phyloP scores from a whole-genome alignment of 139 green algal genomes.

The Chlorella ohadii region DNA sequence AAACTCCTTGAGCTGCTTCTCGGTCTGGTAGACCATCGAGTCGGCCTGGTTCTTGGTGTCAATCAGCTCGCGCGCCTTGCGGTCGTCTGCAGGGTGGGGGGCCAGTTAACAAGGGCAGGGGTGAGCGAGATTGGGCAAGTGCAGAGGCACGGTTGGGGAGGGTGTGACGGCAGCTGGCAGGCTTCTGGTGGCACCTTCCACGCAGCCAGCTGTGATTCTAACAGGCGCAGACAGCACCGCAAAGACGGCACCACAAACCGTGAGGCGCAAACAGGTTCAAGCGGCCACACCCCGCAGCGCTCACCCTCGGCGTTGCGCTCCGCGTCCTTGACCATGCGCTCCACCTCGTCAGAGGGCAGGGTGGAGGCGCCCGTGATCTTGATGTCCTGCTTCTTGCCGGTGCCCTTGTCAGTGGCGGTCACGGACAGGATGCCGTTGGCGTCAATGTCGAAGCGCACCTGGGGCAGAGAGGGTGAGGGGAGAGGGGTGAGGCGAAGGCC shows the following conservation, averaged over 20 bases:
- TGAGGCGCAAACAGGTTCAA: not conserved
- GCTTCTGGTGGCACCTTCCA: no score
- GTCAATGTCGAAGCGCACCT: constrained; percentile 95
- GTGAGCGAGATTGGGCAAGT: not conserved
- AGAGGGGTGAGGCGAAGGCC: not conserved
- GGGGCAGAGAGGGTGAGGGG: not conserved
- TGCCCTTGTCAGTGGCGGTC: constrained; percentile 97
- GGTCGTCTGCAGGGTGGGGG: constrained; percentile 78
- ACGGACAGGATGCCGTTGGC: constrained; percentile 99
- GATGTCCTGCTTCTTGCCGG: constrained; percentile 97
- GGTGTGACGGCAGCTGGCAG: not conserved
- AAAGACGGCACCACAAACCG: no score
- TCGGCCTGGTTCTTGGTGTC: constrained; percentile 97
- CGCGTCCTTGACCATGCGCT: constrained; percentile 96
- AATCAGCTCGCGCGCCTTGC: constrained; percentile 91
- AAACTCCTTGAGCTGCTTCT: constrained; percentile 99
- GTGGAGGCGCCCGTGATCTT: constrained; percentile 96
- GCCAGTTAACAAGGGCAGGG: not conserved
- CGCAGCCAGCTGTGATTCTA: no score
- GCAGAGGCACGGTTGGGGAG: not conserved
- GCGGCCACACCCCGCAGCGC: not conserved
- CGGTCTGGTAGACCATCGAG: constrained; percentile 91
- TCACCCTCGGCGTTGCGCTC: constrained; percentile 82
- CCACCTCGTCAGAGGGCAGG: constrained; percentile 86
- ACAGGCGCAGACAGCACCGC: no score